Conservation (phyloP, 116 monocot species). For the Dioscorea cayenensis region DNA sequence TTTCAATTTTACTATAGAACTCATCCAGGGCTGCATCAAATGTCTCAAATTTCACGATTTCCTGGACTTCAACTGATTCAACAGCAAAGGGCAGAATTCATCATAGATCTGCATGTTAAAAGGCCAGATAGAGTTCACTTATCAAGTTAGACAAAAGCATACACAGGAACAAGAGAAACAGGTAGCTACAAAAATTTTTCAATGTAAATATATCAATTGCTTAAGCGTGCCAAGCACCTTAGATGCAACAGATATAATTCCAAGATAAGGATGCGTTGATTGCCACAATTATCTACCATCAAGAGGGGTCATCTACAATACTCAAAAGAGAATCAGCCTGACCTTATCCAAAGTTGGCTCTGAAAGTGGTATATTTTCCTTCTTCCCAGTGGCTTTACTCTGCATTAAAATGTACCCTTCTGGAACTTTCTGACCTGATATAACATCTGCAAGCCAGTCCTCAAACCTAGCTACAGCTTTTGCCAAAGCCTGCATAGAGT, state of each 20-base stretch:
- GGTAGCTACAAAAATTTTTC: background rate
- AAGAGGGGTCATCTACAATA: background rate
- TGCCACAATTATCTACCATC: background rate
- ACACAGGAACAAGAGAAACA: background rate
- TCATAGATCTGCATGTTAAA: conserved; percentile 73
- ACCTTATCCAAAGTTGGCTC: conserved; percentile 59
- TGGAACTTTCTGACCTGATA: conserved; percentile 71
- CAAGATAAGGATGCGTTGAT: background rate
- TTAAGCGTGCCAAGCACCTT: too few relatives aligned
- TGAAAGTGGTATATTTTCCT: conserved; percentile 22
- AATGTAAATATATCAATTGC: background rate
- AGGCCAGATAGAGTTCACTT: background rate
- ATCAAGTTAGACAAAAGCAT: background rate
- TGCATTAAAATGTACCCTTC: conserved; percentile 97
- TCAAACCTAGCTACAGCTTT: conserved; percentile 74
- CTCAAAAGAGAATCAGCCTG: background rate
- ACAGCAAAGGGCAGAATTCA: conserved; percentile 87
- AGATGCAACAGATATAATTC: background rate
- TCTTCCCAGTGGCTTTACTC: conserved; percentile 33
- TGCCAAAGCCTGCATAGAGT: conserved; percentile 34
- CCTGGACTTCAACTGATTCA: conserved; percentile 87
- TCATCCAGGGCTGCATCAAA: conserved; percentile 98
- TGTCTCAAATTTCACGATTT: conserved; percentile 79
- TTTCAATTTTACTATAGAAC: conserved; percentile 99
- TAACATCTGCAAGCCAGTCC: conserved; percentile 84